Evolutionary conservation across 805 yeast genomes (phyloP), one percentile per base, ranked within the genome.

Genomic region (Cyberlindnera petersonii): DNA sequence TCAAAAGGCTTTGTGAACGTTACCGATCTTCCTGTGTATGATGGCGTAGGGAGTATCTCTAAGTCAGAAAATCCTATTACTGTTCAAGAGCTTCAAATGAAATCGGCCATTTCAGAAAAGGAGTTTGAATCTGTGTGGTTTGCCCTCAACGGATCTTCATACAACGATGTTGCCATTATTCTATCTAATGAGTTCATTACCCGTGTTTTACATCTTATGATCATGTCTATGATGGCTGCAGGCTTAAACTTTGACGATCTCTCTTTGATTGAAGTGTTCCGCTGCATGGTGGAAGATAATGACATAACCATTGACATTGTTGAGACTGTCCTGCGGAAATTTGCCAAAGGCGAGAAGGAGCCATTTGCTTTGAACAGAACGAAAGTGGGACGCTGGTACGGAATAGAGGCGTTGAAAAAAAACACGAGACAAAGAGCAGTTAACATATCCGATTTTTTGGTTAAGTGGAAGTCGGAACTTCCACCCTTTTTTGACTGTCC

Each of bases 401-500:
- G 95, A 0, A 53, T 74, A 2, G 65, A 70, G 36, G 63, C 79
- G 0, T 62, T 86, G 17, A 55, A 59, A 18, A 59, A 60, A 27
- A 57, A 60, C 43, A 68, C 68, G 0, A 46, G 63, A 23, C 35
- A 46, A n/a, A 50, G 44, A 11, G 42, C 59, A 1, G 43, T 68
- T 15, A 42, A 63, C 1, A 36, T 62, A 0, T 74, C 75, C 28
- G 86, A 82, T 42, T 76, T 87, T 52, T 51, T 79, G 43, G 68
- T 83, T 34, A 71, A 72, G 37, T 75, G 89, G 79, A 75, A 78
- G 49, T 65, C 79, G 2, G 63, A 71, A 6, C 66, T 85, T 29
- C 89, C 93, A 2, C 72, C 77, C 8, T 72, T 76, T 58, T 72
- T 77, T 63, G 77, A 73, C 34, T 72, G 81, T 29, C 72, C 80